Evolutionary conservation across 164 flowering plant species (phyloP), one percentile per base, ranked within the genome.

Genomic region (Echeveria elegans): DNA sequence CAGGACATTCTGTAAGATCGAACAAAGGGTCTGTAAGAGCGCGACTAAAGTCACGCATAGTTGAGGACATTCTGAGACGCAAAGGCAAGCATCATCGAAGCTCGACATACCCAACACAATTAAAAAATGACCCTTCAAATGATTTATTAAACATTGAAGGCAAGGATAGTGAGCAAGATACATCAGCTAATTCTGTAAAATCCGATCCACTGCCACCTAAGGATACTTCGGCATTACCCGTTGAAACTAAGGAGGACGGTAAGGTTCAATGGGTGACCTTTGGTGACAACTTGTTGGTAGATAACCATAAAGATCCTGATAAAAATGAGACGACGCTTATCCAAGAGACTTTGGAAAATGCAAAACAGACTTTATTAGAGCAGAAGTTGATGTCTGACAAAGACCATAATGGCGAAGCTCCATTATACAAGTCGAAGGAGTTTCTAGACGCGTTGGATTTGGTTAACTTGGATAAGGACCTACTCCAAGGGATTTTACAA

Each of bases 361-460:
- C 66, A 63, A 73, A 67, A 58, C 66, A 76, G 65, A 68, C 67
- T 34, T 66, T 68, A 61, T 32, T 41, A 58, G 67, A 68, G 72
- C 67, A 70, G 68, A 78, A 80, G 65, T 41, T 64, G 34, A 56
- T 58, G 18, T 66, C 72, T 71, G 73, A 67, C 7, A 72, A 69
- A 40, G 82, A 76, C 31, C 72, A 66, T 2, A 31, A 53, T 18
- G 70, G 65, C 67, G 79, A 71, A 71, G 67, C 71, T 61, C 65
- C 80, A 28, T 62, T 67, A 12, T 58, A 69, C 62, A 85, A 80
- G 31, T 72, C 86, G 15, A 83, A 81, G 67, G 76, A 82, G 45
- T 74, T 82, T 56, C 59, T 80, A 65, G 85, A 84, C 72, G 84
- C 83, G 16, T 61, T 86, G 43, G 78, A 81, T 69, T 37, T 80